phyloP scores from a whole-genome alignment of 495 filamentous ascomycete species.

The Annulohypoxylon moriforme region DNA sequence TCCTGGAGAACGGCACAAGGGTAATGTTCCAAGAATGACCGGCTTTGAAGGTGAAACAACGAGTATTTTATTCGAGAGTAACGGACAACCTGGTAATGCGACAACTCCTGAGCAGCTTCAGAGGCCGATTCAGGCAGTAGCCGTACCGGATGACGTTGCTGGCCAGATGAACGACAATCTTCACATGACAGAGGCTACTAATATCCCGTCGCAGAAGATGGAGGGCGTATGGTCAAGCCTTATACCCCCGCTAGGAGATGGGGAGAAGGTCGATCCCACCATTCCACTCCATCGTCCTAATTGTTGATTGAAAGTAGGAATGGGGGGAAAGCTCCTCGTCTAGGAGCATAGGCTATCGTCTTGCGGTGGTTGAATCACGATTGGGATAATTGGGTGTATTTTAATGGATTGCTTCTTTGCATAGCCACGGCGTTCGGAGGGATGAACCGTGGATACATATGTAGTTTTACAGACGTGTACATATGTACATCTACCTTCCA shows the following conservation, averaged over 20 bases:
- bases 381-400: conserved; percentile 21
- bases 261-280: conserved; percentile 39
- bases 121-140: background rate
- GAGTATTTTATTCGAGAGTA: background rate
- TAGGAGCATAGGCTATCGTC: background rate
- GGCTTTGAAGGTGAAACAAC: background rate
- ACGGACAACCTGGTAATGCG: background rate
- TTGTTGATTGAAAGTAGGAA: conserved; percentile 7
- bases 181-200: background rate
- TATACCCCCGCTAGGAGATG: conserved; percentile 30
- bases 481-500: background rate
- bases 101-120: background rate
- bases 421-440: conserved; percentile 39
- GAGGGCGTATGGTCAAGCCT: conserved; percentile 16
- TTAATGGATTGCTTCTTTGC: conserved; percentile 25
- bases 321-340: background rate
- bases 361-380: conserved; percentile 8
- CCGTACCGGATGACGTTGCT: background rate
- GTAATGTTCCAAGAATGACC: background rate
- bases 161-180: background rate
- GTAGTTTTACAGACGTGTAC: background rate
- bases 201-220: background rate
- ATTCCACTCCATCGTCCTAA: conserved; percentile 46
- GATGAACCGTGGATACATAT: background rate
- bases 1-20: background rate